Conservation (phyloP, 768 basidiomycete genomes). For the Flagelloscypha sp. region DNA sequence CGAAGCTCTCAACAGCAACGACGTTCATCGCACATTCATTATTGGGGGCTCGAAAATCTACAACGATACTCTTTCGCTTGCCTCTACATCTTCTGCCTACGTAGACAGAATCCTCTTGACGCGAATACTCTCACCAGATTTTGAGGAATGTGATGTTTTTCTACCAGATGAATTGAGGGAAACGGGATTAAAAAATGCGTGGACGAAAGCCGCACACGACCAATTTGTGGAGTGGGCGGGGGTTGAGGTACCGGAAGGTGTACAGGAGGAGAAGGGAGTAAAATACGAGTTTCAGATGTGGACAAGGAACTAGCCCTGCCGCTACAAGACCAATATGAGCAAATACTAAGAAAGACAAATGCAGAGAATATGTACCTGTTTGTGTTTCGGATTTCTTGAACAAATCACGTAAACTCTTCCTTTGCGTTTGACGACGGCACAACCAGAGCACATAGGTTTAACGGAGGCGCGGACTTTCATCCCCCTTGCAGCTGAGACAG, state of each 20-base stretch:
- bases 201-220: slow-evolving; percentile 52
- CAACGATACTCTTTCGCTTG: slow-evolving; percentile 48
- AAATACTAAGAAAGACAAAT: slow-evolving; percentile 1
- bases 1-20: no score
- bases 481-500: slow-evolving; percentile 40
- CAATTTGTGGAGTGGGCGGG: slow-evolving; percentile 73
- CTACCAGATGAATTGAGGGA: slow-evolving; percentile 62
- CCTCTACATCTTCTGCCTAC: slow-evolving; percentile 26
- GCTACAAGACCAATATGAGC: slow-evolving; percentile 30
- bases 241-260: slow-evolving; percentile 66
- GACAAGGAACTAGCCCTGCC: slow-evolving; percentile 60
- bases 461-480: slow-evolving; percentile 97
- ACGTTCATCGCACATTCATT: slow-evolving; percentile 60
- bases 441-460: slow-evolving; percentile 92
- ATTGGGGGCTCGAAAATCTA: slow-evolving; percentile 93
- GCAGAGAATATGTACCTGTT: slow-evolving; percentile 57
- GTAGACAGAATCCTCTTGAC: slow-evolving; percentile 87
- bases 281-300: slow-evolving; percentile 97
- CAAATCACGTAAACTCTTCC: slow-evolving; percentile 91
- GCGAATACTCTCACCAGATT: slow-evolving; percentile 64
- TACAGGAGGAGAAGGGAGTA: slow-evolving; percentile 75
- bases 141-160: slow-evolving; percentile 80
- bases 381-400: slow-evolving; percentile 92
- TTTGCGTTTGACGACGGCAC: slow-evolving; percentile 80
- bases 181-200: slow-evolving; percentile 25